phyloP scores from a whole-genome alignment of 2,329 filamentous ascomycete genomes.

The Pestalotiopsis sp. region DNA sequence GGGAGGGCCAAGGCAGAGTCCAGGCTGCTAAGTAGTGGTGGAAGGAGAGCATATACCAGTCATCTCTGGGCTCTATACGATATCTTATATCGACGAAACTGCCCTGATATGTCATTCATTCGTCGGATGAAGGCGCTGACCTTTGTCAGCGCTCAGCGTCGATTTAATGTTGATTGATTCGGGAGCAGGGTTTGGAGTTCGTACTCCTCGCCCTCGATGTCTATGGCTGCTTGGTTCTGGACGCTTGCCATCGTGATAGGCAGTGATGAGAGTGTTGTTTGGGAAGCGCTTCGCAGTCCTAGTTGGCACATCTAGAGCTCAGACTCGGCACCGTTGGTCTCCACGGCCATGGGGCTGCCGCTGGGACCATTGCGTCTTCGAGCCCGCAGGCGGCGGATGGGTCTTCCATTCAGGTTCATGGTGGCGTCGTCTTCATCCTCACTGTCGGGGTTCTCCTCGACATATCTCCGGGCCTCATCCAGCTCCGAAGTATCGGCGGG shows the following conservation, averaged over 20 bases:
- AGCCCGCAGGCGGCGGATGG: constrained; percentile 44
- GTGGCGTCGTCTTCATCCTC: constrained; percentile 59
- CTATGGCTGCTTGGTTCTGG: not conserved
- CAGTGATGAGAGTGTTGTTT: not conserved
- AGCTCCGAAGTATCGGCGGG: constrained; percentile 79
- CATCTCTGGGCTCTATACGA: not conserved
- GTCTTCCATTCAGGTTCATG: constrained; percentile 44
- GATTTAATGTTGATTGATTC: not conserved
- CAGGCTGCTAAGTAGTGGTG: not conserved
- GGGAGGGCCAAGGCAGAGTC: not conserved
- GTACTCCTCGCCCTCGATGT: not conserved
- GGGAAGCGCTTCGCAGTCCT: constrained; percentile 1
- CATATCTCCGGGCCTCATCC: constrained; percentile 70
- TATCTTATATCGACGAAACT: not conserved
- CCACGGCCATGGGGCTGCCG: constrained; percentile 59
- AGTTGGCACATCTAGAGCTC: constrained; percentile 42
- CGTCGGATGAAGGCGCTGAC: not conserved
- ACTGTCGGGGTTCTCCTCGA: constrained; percentile 54
- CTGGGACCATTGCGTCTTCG: constrained; percentile 51
- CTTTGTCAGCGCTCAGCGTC: not conserved
- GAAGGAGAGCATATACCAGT: not conserved
- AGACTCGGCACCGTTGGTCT: constrained; percentile 58
- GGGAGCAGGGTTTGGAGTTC: not conserved
- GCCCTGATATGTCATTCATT: not conserved
- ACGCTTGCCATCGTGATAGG: not conserved